phyloP scores from a whole-genome alignment of 768 basidiomycete genomes.

The Agrocybe pediades region DNA sequence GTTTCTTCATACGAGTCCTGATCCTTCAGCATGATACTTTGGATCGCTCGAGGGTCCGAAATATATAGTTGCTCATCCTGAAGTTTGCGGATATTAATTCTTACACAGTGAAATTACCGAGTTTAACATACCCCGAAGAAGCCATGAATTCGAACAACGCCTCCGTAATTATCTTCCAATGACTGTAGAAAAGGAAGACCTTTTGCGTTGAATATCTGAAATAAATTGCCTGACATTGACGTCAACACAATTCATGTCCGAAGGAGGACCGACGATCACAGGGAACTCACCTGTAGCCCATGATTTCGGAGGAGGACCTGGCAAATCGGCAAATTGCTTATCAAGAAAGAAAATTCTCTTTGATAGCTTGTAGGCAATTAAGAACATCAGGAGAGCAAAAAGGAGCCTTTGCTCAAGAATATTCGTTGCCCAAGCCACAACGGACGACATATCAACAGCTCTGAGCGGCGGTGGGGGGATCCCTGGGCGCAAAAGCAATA shows the following conservation, averaged over 20 bases:
- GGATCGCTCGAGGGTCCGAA: constrained; percentile 49
- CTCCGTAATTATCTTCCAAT: constrained; percentile 40
- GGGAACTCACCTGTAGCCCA: neutral
- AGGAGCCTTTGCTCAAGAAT: no score
- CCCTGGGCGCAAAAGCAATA: no score
- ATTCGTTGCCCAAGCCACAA: no score
- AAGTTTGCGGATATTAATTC: neutral
- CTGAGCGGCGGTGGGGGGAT: no score
- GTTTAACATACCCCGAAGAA: constrained; percentile 43
- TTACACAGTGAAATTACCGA: neutral
- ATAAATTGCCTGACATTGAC: constrained; percentile 35
- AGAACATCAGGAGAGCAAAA: no score
- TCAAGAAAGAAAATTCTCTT: neutral
- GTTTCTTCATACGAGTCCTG: constrained; percentile 51
- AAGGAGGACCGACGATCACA: no score
- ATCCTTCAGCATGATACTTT: constrained; percentile 49
- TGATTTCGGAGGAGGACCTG: neutral
- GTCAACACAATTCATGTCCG: neutral
- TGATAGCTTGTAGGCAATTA: no score
- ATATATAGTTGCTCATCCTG: constrained; percentile 53
- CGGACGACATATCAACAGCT: no score
- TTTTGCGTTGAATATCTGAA: constrained; percentile 44
- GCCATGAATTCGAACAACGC: constrained; percentile 46
- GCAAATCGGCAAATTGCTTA: neutral
- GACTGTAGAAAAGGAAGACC: constrained; percentile 42